Percentiles rank a stretch among this genome's conserved stretches.
Evolutionary conservation across 345 rosid genomes (phyloP).

Genomic region (Brassica carinata): DNA sequence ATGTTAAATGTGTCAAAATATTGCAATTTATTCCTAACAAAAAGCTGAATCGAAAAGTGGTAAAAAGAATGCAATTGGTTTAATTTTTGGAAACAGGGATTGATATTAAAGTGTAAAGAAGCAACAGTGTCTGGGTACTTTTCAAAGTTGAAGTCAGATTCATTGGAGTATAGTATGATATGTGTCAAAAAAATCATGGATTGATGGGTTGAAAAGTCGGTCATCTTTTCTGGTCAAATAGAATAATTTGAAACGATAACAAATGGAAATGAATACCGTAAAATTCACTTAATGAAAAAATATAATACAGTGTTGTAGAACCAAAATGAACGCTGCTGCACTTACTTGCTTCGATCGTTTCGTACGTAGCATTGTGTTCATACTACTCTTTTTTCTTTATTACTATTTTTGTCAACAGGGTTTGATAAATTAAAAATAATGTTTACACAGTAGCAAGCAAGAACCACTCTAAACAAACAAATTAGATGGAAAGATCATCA

Average conservation of each 20-base stretch:
- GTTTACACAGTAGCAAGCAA: no score
- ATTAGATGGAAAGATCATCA: no score
- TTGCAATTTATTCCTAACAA: slow-evolving; percentile 5
- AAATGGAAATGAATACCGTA: neutral
- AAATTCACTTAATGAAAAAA: neutral
- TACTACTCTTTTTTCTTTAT: neutral
- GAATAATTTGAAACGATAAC: neutral
- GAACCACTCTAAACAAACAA: no score
- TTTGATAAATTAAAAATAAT: no score
- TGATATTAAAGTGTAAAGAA: neutral
- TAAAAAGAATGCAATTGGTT: slow-evolving; percentile 9
- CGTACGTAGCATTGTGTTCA: neutral
- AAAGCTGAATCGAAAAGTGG: slow-evolving; percentile 10
- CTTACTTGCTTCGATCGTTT: neutral
- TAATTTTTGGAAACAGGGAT: slow-evolving; percentile 9
- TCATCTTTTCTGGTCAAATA: neutral
- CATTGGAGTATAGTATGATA: neutral
- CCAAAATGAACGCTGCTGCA: neutral
- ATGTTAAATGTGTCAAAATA: neutral
- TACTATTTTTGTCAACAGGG: no score
- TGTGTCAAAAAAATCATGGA: slow-evolving; percentile 22
- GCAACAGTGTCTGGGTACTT: neutral
- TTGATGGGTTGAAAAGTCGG: neutral
- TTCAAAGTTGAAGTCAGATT: slow-evolving; percentile 9
- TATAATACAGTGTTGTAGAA: neutral